Evolutionary conservation across 2,329 filamentous ascomycete genomes (phyloP).

Genomic region (Calonectria henricotiae): DNA sequence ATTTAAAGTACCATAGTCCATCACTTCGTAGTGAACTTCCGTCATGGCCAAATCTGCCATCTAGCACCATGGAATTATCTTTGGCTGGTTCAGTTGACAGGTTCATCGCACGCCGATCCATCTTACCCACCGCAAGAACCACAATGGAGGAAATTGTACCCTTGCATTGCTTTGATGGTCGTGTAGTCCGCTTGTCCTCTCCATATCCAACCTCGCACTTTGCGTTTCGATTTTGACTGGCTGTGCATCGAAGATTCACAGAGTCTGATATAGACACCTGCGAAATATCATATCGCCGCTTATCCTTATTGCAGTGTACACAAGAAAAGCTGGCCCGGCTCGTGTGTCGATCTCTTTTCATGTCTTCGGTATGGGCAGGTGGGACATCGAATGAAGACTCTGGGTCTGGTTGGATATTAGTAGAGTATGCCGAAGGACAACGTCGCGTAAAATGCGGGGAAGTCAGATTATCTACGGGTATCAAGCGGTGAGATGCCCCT

Average conservation of each 20-base stretch:
- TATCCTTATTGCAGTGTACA: neutral
- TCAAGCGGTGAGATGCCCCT: too few species aligned
- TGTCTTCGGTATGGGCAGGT: neutral
- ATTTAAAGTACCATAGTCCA: too few species aligned
- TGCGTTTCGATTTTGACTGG: neutral
- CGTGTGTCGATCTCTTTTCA: neutral
- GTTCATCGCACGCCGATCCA: too few species aligned
- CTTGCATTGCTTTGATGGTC: neutral
- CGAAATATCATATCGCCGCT: neutral
- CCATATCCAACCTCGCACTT: neutral
- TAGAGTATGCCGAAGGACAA: too few species aligned
- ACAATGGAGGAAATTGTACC: too few species aligned
- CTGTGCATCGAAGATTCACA: neutral
- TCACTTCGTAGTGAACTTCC: too few species aligned
- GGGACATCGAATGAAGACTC: neutral
- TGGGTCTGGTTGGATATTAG: neutral
- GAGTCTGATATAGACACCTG: neutral
- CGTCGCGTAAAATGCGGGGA: too few species aligned
- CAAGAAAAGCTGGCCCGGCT: neutral
- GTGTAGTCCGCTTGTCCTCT: neutral
- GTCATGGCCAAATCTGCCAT: too few species aligned
- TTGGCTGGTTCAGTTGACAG: too few species aligned
- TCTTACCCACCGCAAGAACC: too few species aligned
- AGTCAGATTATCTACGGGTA: too few species aligned
- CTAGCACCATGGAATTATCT: too few species aligned